Evolutionary conservation across 805 yeast genomes (phyloP).

Genomic region (Yamadazyma philogaea): DNA sequence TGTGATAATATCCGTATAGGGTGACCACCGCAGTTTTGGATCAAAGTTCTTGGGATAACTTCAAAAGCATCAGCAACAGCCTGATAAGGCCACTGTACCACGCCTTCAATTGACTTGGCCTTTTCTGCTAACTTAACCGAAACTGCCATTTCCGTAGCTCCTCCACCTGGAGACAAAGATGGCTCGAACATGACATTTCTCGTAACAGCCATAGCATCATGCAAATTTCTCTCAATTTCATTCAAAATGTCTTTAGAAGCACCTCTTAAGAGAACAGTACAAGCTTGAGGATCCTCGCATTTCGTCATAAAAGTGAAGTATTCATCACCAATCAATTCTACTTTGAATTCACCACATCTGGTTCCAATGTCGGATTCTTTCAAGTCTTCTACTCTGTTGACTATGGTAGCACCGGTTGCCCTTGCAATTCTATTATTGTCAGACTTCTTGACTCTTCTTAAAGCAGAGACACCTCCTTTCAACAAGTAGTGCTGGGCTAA

Average conservation of each 20-base stretch:
- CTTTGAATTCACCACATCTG: constrained; percentile 85
- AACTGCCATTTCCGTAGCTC: constrained; percentile 99
- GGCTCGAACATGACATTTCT: constrained; percentile 95
- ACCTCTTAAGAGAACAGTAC: constrained; percentile 90
- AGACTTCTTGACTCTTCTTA: constrained; percentile 91
- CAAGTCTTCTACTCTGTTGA: constrained; percentile 91
- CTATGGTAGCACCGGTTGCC: constrained; percentile 97
- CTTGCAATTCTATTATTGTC: constrained; percentile 96
- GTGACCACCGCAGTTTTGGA: constrained; percentile 97
- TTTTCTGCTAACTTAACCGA: constrained; percentile 82
- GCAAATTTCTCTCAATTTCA: constrained; percentile 94
- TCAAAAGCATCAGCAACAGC: constrained; percentile 99
- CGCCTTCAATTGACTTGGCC: constrained; percentile 90
- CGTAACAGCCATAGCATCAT: constrained; percentile 98
- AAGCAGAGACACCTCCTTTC: constrained; percentile 88
- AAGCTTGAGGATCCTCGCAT: constrained; percentile 85
- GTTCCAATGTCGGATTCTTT: constrained; percentile 88
- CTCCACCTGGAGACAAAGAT: constrained; percentile 95
- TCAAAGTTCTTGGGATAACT: constrained; percentile 94
- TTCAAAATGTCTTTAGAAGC: constrained; percentile 95
- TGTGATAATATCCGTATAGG: constrained; percentile 87
- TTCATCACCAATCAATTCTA: constrained; percentile 95
- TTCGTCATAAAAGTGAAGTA: constrained; percentile 82
- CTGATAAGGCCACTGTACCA: constrained; percentile 97
- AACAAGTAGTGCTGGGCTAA: constrained; percentile 94